A percentile compares a stretch with the other conserved stretches of the same genome.
These are phyloP conservation scores for Aspergillus brasiliensis DNA, from an alignment of 2,329 filamentous ascomycete species.

Conservation along the genomic window DNA sequence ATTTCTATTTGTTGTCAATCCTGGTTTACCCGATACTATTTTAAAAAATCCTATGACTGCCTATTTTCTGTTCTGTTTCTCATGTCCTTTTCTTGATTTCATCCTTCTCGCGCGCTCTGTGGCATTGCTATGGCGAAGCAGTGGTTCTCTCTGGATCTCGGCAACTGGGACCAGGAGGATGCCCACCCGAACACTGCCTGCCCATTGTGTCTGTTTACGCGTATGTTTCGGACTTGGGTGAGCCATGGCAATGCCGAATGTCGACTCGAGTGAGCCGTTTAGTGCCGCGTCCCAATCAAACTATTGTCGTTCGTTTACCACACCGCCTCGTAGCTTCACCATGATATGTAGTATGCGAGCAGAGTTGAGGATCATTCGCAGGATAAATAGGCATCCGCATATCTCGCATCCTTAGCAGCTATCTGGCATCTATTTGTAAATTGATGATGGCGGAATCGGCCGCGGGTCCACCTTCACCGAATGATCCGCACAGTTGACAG, in stretches of 20 bases:
- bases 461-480: background rate
- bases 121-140: constrained; percentile 15
- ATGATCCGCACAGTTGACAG: background rate
- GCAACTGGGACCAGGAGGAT: background rate
- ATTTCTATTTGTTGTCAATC: constrained; percentile 5
- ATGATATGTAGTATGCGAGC: background rate
- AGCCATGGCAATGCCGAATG: constrained; percentile 6
- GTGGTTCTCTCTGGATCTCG: background rate
- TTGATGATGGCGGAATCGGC: background rate
- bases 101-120: constrained; percentile 12
- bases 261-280: constrained; percentile 5
- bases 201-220: background rate
- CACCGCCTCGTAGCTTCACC: background rate
- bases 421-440: background rate
- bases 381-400: constrained; percentile 3
- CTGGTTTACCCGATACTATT: background rate
- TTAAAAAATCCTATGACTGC: constrained; percentile 1
- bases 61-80: background rate
- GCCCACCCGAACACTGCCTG: background rate
- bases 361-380: background rate
- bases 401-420: constrained; percentile 4
- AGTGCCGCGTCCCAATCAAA: constrained; percentile 11
- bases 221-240: background rate
- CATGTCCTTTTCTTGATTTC: constrained; percentile 6
- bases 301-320: constrained; percentile 12